Percentiles rank a stretch among this genome's conserved stretches.
These are phyloP conservation scores for Vicia villosa DNA, from an alignment of 306 rosid genomes.

Conservation along the genomic window DNA sequence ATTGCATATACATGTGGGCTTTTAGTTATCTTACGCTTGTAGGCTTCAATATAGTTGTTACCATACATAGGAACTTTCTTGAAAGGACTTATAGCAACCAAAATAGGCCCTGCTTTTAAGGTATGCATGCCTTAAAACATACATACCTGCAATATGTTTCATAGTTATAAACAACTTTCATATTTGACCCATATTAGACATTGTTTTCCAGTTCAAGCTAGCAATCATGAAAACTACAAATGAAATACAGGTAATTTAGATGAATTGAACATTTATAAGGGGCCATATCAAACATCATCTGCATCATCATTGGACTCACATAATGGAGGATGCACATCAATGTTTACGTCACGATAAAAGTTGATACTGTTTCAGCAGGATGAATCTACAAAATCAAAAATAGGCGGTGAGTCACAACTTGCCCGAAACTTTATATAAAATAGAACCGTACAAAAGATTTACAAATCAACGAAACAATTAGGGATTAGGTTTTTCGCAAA, in stretches of 20 bases:
- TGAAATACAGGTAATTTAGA: constrained; percentile 5
- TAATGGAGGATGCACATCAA: constrained; percentile 60
- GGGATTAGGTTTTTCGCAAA: too few species aligned
- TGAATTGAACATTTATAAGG: constrained; percentile 19
- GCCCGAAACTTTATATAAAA: too few species aligned
- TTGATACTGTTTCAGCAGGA: too few species aligned
- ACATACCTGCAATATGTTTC: constrained; percentile 62
- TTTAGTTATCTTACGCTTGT: constrained; percentile 67
- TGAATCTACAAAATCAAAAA: too few species aligned
- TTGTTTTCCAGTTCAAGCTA: constrained; percentile 15
- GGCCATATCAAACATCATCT: constrained; percentile 77
- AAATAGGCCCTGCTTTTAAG: constrained; percentile 91
- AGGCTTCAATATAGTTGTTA: constrained; percentile 79
- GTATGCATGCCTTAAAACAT: constrained; percentile 70
- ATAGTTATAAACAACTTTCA: neutral
- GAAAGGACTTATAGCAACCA: constrained; percentile 92
- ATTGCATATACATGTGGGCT: constrained; percentile 96
- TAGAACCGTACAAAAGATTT: too few species aligned
- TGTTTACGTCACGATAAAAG: too few species aligned
- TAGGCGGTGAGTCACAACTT: too few species aligned
- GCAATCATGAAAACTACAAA: constrained; percentile 25
- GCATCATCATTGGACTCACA: constrained; percentile 78
- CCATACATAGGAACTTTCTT: constrained; percentile 87
- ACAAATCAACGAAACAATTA: too few species aligned
- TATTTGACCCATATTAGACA: constrained; percentile 18